These are phyloP conservation scores for Kwoniella europaea DNA, from an alignment of 768 basidiomycete species.

Conservation along the genomic window DNA sequence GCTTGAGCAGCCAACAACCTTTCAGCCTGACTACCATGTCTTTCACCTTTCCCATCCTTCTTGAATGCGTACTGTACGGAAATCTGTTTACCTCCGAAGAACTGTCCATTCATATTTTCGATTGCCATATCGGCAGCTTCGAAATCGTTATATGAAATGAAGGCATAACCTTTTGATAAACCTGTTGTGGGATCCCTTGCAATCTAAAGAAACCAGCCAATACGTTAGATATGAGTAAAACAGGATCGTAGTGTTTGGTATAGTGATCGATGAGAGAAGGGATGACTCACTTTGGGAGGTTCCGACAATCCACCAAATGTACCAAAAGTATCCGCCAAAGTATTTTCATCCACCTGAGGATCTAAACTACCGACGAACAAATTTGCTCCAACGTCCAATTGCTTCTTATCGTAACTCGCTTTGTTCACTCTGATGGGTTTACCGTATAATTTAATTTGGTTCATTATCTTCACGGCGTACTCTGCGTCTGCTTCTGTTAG, in stretches of 20 bases:
- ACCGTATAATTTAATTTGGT: constrained; percentile 98
- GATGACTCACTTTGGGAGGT: constrained; percentile 55
- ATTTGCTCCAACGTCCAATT: constrained; percentile 96
- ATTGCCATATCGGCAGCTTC: constrained; percentile 95
- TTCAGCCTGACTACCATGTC: constrained; percentile 96
- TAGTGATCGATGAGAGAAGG: too few relatives aligned
- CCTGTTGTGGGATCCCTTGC: constrained; percentile 84
- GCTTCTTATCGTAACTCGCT: constrained; percentile 98
- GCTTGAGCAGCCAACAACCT: constrained; percentile 93
- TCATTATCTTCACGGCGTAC: constrained; percentile 99
- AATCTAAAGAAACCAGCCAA: constrained; percentile 64
- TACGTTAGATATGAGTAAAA: not conserved
- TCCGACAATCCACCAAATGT: constrained; percentile 66
- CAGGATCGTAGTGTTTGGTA: not conserved
- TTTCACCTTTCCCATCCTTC: constrained; percentile 97
- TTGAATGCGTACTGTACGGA: constrained; percentile 98
- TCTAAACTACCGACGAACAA: constrained; percentile 95
- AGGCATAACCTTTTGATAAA: constrained; percentile 93
- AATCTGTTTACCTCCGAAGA: constrained; percentile 97
- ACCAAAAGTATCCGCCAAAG: constrained; percentile 92
- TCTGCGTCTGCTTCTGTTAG: constrained; percentile 98
- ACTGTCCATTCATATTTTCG: constrained; percentile 96
- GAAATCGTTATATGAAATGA: constrained; percentile 96
- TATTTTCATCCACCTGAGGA: constrained; percentile 88
- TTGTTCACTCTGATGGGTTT: constrained; percentile 99